Base-by-base conservation (phyloP, 208 protist species). In the Crithidia mellificae region DNA sequence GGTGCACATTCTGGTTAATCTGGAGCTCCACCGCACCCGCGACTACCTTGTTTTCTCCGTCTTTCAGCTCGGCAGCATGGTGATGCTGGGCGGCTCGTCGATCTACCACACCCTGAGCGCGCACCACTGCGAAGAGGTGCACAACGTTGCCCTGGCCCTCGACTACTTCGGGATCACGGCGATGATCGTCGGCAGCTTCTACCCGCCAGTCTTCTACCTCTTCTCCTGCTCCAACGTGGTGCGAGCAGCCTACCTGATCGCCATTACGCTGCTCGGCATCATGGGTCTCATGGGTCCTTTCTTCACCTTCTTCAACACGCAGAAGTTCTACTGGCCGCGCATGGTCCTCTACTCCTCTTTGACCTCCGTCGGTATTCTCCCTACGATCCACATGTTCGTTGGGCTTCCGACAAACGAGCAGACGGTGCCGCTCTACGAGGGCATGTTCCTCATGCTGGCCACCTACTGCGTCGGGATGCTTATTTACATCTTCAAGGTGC, bases 81-180 rank as follows among this genome's bases (percentile, higher is more conserved):
- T 76, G 44, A 92, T 88, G 72, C 88, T 92, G 67, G 34, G 87
- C 14, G 90, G 85, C 74, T 91, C 83, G 58, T 71, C 82, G 19
- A 24, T 74, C 24, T 94, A 92, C 68, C 89, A 94, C 77, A 90
- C 80, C 20, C 69, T 94, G 14, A 73, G 85, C 11, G 74, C 81
- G 12, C 89, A 94, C 47, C 50, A 74, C 36, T 87, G 70, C 49
- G 79, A 80, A 51, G 59, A 68, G 49, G 36, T 87, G 38, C 90
- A 84, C 68, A 64, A 69, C 66, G 64, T 77, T 27, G 84, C 82
- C 2, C 89, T 92, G 65, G 62, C 84, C 2, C 36, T 92, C 19
- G 91, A 96, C 65, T 92, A 94, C 68, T 92, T 90, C 63, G 91
- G 87, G 30, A 96, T 96, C 49, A 93, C 83, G 25, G 68, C 82